These are phyloP conservation scores for Oryza punctata DNA, from an alignment of 176 grass and related monocot species.

Conservation along the genomic window DNA sequence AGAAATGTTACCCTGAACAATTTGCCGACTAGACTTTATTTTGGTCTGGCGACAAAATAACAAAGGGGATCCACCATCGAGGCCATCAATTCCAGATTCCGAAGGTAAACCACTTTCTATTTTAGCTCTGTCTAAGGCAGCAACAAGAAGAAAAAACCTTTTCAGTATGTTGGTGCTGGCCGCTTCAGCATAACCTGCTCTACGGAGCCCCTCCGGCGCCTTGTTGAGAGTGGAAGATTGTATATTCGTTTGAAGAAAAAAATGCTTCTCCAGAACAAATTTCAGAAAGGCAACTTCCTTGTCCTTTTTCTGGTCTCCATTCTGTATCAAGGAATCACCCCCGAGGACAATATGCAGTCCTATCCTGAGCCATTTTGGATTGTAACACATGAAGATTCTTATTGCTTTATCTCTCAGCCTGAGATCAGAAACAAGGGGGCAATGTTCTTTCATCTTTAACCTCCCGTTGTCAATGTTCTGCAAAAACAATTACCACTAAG, in stretches of 20 bases:
- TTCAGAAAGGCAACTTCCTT: conserved; percentile 58
- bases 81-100: conserved; percentile 60
- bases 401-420: conserved; percentile 59
- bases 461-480: conserved; percentile 72
- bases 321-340: conserved; percentile 46
- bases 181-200: conserved; percentile 38
- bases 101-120: conserved; percentile 50
- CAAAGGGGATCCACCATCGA: conserved; percentile 64
- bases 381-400: conserved; percentile 60
- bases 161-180: conserved; percentile 53
- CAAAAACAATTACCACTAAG: neutral
- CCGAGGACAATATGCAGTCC: conserved; percentile 71
- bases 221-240: conserved; percentile 52
- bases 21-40: conserved; percentile 64
- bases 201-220: conserved; percentile 32
- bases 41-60: conserved; percentile 54
- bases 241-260: conserved; percentile 50
- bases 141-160: conserved; percentile 64
- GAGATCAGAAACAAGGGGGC: conserved; percentile 62
- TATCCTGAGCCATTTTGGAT: conserved; percentile 63
- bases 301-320: conserved; percentile 39
- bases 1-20: conserved; percentile 52
- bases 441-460: conserved; percentile 58
- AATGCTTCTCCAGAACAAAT: conserved; percentile 58
- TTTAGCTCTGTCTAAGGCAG: conserved; percentile 63